These are phyloP conservation scores for Trichosporon inkin DNA, from an alignment of 1,284 basidiomycete genomes.

Conservation along the genomic window DNA sequence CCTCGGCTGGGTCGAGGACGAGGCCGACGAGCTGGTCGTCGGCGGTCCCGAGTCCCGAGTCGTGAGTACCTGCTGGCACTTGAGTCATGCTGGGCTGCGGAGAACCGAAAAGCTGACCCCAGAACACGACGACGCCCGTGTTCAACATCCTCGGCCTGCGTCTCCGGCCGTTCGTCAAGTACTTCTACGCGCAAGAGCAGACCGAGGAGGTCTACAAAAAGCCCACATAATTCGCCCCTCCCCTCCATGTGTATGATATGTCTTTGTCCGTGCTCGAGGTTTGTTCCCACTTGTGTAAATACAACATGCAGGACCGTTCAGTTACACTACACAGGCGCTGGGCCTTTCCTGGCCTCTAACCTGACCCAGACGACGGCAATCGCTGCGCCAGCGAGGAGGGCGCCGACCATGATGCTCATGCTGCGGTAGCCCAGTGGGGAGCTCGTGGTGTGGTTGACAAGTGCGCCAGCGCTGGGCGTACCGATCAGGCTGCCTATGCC, in stretches of 20 bases:
- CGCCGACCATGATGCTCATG: conserved; percentile 20
- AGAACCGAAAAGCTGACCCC: neutral
- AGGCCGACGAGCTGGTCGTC: conserved; percentile 58
- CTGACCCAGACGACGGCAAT: conserved; percentile 20
- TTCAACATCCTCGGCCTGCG: conserved; percentile 77
- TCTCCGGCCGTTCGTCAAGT: conserved; percentile 63
- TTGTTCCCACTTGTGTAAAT: too few relatives aligned
- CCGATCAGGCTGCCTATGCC: conserved; percentile 34
- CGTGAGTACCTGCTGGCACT: conserved; percentile 53
- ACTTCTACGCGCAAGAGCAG: conserved; percentile 66
- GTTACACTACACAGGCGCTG: neutral
- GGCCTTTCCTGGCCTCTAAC: conserved; percentile 1
- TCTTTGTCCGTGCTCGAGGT: too few relatives aligned
- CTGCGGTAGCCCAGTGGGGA: conserved; percentile 12
- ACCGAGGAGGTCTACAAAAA: too few relatives aligned
- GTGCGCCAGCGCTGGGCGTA: conserved; percentile 29
- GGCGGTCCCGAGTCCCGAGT: conserved; percentile 66
- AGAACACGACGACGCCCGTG: conserved; percentile 87
- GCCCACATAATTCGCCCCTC: too few relatives aligned
- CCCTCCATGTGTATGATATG: too few relatives aligned
- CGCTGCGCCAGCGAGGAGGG: conserved; percentile 16
- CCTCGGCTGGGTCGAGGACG: conserved; percentile 72
- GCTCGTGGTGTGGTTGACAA: conserved; percentile 12
- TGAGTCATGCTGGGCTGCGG: too few relatives aligned
- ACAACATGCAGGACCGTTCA: too few relatives aligned